Conservation (phyloP, 768 basidiomycete species). For the Suillus occidentalis region DNA sequence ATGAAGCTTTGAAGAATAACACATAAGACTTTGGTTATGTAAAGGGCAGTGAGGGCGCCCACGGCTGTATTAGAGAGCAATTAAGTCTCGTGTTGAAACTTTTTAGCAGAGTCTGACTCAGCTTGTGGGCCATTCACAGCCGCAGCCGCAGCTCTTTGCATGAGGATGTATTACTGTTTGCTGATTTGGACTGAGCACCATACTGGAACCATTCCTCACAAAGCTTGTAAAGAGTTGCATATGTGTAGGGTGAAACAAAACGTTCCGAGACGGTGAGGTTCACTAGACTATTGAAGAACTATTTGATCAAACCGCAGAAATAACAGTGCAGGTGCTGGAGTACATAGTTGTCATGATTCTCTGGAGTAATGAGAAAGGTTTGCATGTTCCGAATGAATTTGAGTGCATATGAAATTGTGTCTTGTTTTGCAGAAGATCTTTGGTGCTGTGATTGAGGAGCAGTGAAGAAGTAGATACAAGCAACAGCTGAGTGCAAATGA, state of each 20-base stretch:
- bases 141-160: conserved; percentile 65
- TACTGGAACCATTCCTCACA: conserved; percentile 95
- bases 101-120: conserved; percentile 52
- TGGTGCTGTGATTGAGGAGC: conserved; percentile 74
- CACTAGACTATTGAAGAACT: conserved; percentile 76
- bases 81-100: conserved; percentile 68
- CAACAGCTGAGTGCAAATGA: conserved; percentile 81
- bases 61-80: conserved; percentile 77
- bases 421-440: conserved; percentile 64
- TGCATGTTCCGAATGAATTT: conserved; percentile 87
- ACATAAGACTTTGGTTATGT: conserved; percentile 53
- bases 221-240: conserved; percentile 76
- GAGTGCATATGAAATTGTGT: conserved; percentile 75
- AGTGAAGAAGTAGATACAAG: conserved; percentile 86
- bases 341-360: conserved; percentile 73
- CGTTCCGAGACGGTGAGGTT: conserved; percentile 72
- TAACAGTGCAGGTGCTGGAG: conserved; percentile 83
- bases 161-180: conserved; percentile 67
- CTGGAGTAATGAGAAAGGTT: conserved; percentile 67
- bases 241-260: conserved; percentile 72
- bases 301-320: conserved; percentile 88
- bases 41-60: conserved; percentile 83
- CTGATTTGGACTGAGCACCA: conserved; percentile 71
- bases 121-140: conserved; percentile 54
- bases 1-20: conserved; percentile 1